Evolutionary conservation across 176 grass and related monocot species (phyloP), one percentile per base, ranked within the genome.

Genomic region (Carex myosuroides): DNA sequence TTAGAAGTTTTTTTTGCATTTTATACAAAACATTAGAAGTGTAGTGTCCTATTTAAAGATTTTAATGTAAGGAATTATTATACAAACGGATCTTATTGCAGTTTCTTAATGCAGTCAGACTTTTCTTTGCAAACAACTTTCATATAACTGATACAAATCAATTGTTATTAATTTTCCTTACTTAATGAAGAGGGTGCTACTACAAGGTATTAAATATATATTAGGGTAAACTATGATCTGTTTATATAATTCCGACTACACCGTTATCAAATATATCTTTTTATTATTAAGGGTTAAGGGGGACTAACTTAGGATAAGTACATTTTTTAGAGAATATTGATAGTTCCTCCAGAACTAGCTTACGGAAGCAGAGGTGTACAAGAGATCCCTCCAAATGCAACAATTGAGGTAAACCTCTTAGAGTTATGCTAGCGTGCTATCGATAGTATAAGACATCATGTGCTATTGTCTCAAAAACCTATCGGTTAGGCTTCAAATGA

Each of bases 361-460:
- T 99, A 95, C 86, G 96, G 93, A 76, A 95, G 88, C 85, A 99
- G 88, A 85, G 96, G 96, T 7, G 87, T 99, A 80, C 93, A 99
- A 88, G 96, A 99, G 83, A 95, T 99, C 88, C 96, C 96, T 85
- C 89, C 91, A 79, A 95, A 94, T 92, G 91, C 93, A 85, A 99
- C 91, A 70, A 93, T 99, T 76, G 96, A 99, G 93, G 96, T 92
- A 79, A 65, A 70, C 79, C 37, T 39, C 37, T 39, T 39, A 39
- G 37, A 39, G 37, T 39, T 39, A 6, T 5, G 37, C 37, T 39
- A 39, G 37, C 4, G 5, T 39, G 37, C 37, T 39, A 39, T 39
- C 37, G 37, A 39, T 39, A 39, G 37, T 39, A 5, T 39, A 39
- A 39, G 37, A 39, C 37, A 39, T 39, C 37, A 39, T 39, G 37